Percentiles rank a stretch among this genome's conserved stretches.
phyloP scores from a whole-genome alignment of 805 yeast species.

The Teunomyces panamensis region DNA sequence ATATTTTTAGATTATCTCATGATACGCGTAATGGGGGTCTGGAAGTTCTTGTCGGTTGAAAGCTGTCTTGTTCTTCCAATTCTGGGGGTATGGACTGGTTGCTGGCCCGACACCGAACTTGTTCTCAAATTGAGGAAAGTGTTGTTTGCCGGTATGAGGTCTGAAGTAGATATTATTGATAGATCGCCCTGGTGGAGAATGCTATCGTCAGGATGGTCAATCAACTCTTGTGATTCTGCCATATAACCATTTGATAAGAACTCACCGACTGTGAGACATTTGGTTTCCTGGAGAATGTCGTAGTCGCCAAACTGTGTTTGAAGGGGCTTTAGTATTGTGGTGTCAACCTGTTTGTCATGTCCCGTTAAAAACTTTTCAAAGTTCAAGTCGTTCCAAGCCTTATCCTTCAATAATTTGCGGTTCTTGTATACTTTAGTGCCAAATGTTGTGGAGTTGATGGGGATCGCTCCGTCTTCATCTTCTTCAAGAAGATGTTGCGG shows the following conservation, averaged over 20 bases:
- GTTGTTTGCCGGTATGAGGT: slow-evolving; percentile 24
- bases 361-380: slow-evolving; percentile 23
- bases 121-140: slow-evolving; percentile 21
- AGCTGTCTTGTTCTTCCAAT: slow-evolving; percentile 36
- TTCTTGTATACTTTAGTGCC: slow-evolving; percentile 41
- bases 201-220: slow-evolving; percentile 19
- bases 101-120: slow-evolving; percentile 12
- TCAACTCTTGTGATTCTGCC: slow-evolving; percentile 9
- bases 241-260: slow-evolving; percentile 32
- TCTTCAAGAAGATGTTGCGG: slow-evolving; percentile 36
- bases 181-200: slow-evolving; percentile 32
- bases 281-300: slow-evolving; percentile 10
- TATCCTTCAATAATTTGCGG: slow-evolving; percentile 25
- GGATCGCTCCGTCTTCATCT: slow-evolving; percentile 38
- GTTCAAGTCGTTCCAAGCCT: slow-evolving; percentile 35
- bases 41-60: slow-evolving; percentile 37
- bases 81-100: slow-evolving; percentile 36
- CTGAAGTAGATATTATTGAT: slow-evolving; percentile 30
- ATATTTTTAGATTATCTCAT: slow-evolving; percentile 17
- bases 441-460: slow-evolving; percentile 32
- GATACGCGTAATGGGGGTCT: slow-evolving; percentile 41
- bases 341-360: slow-evolving; percentile 23
- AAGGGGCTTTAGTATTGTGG: slow-evolving; percentile 31
- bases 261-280: slow-evolving; percentile 25
- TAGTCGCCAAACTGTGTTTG: slow-evolving; percentile 14